Evolutionary conservation across 495 filamentous ascomycete genomes (phyloP).

Genomic region (Halenospora varia): DNA sequence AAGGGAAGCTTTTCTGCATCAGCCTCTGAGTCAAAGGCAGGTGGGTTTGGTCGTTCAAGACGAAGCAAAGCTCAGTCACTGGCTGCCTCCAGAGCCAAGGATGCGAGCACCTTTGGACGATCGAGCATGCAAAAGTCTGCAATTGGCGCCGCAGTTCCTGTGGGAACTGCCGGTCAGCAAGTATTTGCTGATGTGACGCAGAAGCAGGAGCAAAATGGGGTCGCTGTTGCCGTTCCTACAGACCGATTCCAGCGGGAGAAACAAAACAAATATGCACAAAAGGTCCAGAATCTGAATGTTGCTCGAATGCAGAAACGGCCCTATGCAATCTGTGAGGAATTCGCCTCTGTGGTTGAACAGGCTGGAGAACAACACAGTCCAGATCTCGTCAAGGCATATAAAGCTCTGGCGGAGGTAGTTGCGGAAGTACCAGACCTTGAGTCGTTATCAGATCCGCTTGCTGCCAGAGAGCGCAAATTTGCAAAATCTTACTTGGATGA

Average conservation of each 20-base stretch:
- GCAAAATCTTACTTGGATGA: constrained; percentile 69
- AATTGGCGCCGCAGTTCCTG: constrained; percentile 68
- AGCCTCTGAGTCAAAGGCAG: constrained; percentile 23
- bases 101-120: constrained; percentile 65
- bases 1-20: constrained; percentile 56
- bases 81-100: constrained; percentile 30
- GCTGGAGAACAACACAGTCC: constrained; percentile 60
- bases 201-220: constrained; percentile 36
- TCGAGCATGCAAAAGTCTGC: constrained; percentile 74
- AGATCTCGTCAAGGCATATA: constrained; percentile 74
- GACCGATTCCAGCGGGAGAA: constrained; percentile 74
- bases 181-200: constrained; percentile 66
- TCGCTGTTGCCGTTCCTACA: constrained; percentile 45
- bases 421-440: constrained; percentile 55
- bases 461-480: constrained; percentile 72
- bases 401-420: constrained; percentile 69
- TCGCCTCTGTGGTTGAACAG: constrained; percentile 64
- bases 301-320: constrained; percentile 58
- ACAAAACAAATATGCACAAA: constrained; percentile 70
- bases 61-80: constrained; percentile 38
- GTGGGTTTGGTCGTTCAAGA: constrained; percentile 50
- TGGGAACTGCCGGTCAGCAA: constrained; percentile 48
- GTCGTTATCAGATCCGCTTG: constrained; percentile 45
- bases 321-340: constrained; percentile 67
- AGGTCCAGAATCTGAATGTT: constrained; percentile 71